Evolutionary conservation across 2,329 filamentous ascomycete genomes (phyloP), one percentile per base, ranked within the genome.

Genomic region (Huntiella moniliformis): DNA sequence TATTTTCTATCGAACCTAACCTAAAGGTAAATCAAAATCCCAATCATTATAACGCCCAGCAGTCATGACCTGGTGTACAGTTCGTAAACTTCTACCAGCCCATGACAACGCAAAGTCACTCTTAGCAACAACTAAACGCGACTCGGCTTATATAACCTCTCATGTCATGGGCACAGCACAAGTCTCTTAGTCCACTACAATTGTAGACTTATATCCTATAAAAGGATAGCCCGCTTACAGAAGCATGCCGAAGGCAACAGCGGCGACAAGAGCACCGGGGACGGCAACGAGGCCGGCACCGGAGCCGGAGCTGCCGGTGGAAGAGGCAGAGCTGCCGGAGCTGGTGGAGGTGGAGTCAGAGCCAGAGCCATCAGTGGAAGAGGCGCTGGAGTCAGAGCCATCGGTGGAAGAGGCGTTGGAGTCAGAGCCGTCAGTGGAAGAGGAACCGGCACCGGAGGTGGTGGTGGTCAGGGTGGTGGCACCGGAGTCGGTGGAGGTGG

Each of bases 201-300:
- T 10, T 28, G 22, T 28, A 28, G 10, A 28, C 22, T 7, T 28
- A 6, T 28, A 28, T 28, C 22, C 22, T 28, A 28, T 28, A 7
- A 28, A 7, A 28, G 22, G 22, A 28, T 28, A 28, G 2, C 7
- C 7, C 22, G 51, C 52, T 65, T 67, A 72, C 49, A 72, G 62
- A 49, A 72, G 57, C 50, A 69, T 54, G 51, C 61, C 65, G 36
- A 65, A 67, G 39, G 68, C 68, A 15, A 66, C 67, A 16, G 64
- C 68, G 44, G 66, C 68, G 36, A 71, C 50, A 42, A 70, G 51
- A 47, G 67, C 68, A 22, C 57, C 56, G 36, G 53, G 53, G 16
- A 67, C 66, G 34, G 62, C 67, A 47, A 62, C 64, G 42, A 67
- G 68, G 54, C 59, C 58, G 48, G 62, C 60, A 50, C 57, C 59